These are phyloP conservation scores for Grifola frondosa DNA, from an alignment of 1,284 basidiomycete species.

Conservation along the genomic window DNA sequence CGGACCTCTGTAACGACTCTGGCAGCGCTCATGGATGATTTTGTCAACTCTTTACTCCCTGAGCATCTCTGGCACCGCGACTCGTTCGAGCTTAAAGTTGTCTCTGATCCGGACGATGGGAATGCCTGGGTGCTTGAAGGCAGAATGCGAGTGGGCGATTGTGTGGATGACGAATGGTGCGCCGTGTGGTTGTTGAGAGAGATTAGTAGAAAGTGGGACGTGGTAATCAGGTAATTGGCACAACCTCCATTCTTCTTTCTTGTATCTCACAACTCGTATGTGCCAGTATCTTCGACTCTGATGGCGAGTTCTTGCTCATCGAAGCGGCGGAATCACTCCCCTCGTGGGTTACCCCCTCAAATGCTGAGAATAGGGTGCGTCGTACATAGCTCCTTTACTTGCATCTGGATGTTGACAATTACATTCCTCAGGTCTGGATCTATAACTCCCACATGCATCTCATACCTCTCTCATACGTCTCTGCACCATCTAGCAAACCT, in stretches of 20 bases:
- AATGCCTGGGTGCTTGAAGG: conserved; percentile 66
- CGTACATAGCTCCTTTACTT: conserved; percentile 22
- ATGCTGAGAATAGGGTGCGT: conserved; percentile 88
- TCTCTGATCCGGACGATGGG: conserved; percentile 43
- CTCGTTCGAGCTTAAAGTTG: conserved; percentile 78
- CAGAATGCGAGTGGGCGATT: conserved; percentile 86
- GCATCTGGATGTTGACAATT: neutral
- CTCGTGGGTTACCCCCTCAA: conserved; percentile 87
- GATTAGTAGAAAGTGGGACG: conserved; percentile 74
- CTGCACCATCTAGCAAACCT: conserved; percentile 58
- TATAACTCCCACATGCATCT: conserved; percentile 81
- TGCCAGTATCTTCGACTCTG: conserved; percentile 82
- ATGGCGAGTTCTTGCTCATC: conserved; percentile 96
- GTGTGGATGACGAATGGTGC: conserved; percentile 96
- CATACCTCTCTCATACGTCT: conserved; percentile 75
- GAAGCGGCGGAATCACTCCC: conserved; percentile 93
- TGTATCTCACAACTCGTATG: conserved; percentile 3
- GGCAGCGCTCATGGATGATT: conserved; percentile 64
- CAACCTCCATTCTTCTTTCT: conserved; percentile 7
- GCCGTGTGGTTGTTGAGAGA: conserved; percentile 84
- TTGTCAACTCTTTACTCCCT: conserved; percentile 59
- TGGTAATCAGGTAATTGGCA: conserved; percentile 64
- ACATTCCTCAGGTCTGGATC: conserved; percentile 79
- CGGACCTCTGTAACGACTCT: conserved; percentile 64
- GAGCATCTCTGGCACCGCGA: conserved; percentile 89